Conservation (phyloP, 2,329 filamentous ascomycete species). For the Orbilia javanica region DNA sequence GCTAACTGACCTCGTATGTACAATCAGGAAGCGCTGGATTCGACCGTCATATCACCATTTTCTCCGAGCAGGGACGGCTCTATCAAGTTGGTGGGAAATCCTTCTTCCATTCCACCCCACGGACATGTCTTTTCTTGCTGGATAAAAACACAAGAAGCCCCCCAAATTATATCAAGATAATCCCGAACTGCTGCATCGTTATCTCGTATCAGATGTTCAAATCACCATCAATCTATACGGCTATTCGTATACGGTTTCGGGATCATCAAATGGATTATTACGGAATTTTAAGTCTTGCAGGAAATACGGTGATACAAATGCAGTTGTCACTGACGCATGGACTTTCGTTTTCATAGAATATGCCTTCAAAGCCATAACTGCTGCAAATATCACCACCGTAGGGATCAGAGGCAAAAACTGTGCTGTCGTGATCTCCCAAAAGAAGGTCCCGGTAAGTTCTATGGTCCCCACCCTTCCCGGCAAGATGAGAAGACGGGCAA, state of each 20-base stretch:
- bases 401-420: conserved; percentile 96
- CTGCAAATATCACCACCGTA: conserved; percentile 95
- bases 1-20: conserved; percentile 27
- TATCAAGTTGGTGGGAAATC: conserved; percentile 95
- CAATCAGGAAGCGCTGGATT: conserved; percentile 83
- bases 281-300: not conserved
- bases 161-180: conserved; percentile 13
- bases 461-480: not conserved
- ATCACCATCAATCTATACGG: conserved; percentile 6
- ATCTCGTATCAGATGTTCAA: conserved; percentile 35
- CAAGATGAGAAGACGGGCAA: conserved; percentile 58
- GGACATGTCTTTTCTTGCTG: conserved; percentile 6
- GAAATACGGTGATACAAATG: conserved; percentile 20
- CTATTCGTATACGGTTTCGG: conserved; percentile 40
- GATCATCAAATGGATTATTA: not conserved
- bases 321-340: conserved; percentile 48
- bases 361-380: conserved; percentile 99
- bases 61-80: conserved; percentile 96
- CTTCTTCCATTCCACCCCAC: conserved; percentile 25
- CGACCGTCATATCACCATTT: conserved; percentile 99
- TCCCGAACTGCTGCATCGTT: conserved; percentile 41
- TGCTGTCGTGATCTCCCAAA: conserved; percentile 96
- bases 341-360: conserved; percentile 77
- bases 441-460: conserved; percentile 92
- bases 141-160: conserved; percentile 7